Conservation (phyloP, 2,329 filamentous ascomycete species). For the Phaeophleospora eucalypticola region DNA sequence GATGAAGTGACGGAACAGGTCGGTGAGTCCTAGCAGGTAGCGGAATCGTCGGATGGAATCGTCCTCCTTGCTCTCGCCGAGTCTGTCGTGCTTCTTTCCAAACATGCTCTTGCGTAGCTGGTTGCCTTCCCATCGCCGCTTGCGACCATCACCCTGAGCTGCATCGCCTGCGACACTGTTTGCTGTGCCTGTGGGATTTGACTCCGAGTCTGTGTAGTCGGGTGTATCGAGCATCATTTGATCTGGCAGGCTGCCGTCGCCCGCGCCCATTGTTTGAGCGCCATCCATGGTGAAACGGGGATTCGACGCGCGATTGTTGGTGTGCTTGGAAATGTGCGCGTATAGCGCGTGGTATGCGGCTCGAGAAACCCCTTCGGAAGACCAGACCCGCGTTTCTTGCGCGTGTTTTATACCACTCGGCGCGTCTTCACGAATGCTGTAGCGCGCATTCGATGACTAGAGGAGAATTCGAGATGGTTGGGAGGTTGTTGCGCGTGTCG, state of each 20-base stretch:
- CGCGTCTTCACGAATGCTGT: background rate
- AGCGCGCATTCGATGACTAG: background rate
- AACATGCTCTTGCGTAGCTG: constrained; percentile 88
- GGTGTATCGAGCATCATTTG: constrained; percentile 52
- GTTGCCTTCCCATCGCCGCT: constrained; percentile 79
- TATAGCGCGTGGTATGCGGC: constrained; percentile 8
- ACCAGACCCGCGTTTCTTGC: background rate
- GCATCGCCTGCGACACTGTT: constrained; percentile 82
- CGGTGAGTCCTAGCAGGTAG: constrained; percentile 89
- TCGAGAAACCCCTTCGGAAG: background rate
- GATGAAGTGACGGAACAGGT: constrained; percentile 98
- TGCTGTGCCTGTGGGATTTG: constrained; percentile 64
- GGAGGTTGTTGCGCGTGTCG: background rate
- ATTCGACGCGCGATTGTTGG: background rate
- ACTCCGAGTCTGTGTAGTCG: constrained; percentile 64
- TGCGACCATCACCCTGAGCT: constrained; percentile 67
- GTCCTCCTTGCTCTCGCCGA: constrained; percentile 95
- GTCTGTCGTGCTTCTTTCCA: constrained; percentile 86
- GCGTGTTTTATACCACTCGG: background rate
- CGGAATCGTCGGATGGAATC: constrained; percentile 91
- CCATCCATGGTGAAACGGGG: constrained; percentile 20
- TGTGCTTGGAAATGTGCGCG: constrained; percentile 7
- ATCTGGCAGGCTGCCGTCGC: constrained; percentile 31
- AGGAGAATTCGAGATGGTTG: constrained; percentile 1
- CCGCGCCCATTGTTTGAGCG: constrained; percentile 24